These are phyloP conservation scores for Tylopilus felleus DNA, from an alignment of 768 basidiomycete genomes.

Conservation along the genomic window DNA sequence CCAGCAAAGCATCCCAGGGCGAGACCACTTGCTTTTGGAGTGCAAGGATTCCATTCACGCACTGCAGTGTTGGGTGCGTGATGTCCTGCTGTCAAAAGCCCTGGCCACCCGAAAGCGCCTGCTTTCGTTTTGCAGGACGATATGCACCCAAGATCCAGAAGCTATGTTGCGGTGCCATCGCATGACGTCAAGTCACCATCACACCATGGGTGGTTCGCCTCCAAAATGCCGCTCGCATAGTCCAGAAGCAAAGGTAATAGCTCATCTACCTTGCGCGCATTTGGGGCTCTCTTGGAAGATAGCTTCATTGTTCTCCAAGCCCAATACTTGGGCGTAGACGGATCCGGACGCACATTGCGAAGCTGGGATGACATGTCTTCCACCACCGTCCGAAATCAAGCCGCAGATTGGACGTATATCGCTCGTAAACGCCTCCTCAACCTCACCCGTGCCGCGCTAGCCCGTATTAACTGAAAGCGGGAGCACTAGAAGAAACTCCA, in stretches of 20 bases:
- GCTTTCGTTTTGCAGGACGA: conserved; percentile 62
- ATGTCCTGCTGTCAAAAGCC: conserved; percentile 62
- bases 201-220: conserved; percentile 59
- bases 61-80: conserved; percentile 67
- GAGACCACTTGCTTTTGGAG: conserved; percentile 78
- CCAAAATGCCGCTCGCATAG: conserved; percentile 65
- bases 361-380: conserved; percentile 71
- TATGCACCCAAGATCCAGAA: conserved; percentile 68
- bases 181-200: conserved; percentile 48
- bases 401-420: conserved; percentile 74
- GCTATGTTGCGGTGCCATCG: conserved; percentile 55
- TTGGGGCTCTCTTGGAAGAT: conserved; percentile 37
- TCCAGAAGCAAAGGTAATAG: conserved; percentile 59
- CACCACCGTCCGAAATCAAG: conserved; percentile 74
- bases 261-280: conserved; percentile 43
- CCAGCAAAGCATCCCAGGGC: conserved; percentile 68
- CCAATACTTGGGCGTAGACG: conserved; percentile 70
- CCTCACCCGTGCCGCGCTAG: conserved; percentile 74
- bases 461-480: conserved; percentile 67
- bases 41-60: conserved; percentile 67
- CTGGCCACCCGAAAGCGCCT: conserved; percentile 52
- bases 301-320: conserved; percentile 64
- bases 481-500: conserved; percentile 74
- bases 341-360: conserved; percentile 68
- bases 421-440: conserved; percentile 71